Evolutionary conservation across 805 yeast genomes (phyloP).

Genomic region (Myxozyma neglecta): DNA sequence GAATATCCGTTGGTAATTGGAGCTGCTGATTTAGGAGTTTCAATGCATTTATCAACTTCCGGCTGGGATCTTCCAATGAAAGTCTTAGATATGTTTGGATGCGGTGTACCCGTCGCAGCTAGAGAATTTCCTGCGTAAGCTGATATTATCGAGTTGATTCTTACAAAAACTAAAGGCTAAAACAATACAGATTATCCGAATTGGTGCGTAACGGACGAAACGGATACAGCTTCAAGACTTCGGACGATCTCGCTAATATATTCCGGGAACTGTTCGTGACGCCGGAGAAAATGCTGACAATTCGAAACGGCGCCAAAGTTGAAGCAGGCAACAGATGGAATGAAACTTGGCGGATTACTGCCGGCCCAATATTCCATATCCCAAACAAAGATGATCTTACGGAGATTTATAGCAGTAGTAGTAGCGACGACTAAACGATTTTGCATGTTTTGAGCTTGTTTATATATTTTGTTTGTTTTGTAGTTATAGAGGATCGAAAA

Average conservation of each 20-base stretch:
- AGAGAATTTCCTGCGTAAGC: conserved; percentile 64
- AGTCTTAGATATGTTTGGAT: conserved; percentile 92
- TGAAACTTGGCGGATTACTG: conserved; percentile 61
- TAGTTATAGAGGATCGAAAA: neutral
- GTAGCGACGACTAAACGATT: conserved; percentile 18
- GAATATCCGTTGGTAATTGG: conserved; percentile 78
- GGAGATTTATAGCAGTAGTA: conserved; percentile 25
- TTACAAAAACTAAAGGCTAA: neutral
- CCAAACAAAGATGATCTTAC: conserved; percentile 28
- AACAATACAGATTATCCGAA: conserved; percentile 51
- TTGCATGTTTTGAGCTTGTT: neutral
- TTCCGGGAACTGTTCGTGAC: conserved; percentile 37
- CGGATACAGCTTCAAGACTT: conserved; percentile 59
- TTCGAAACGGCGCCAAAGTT: conserved; percentile 68
- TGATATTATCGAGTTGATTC: too few relatives aligned
- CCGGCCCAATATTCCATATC: conserved; percentile 45
- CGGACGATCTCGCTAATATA: conserved; percentile 46
- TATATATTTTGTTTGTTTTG: neutral
- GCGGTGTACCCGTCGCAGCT: conserved; percentile 88
- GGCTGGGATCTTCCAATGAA: conserved; percentile 98
- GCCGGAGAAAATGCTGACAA: conserved; percentile 37
- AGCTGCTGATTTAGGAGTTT: conserved; percentile 82
- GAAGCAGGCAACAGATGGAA: conserved; percentile 77
- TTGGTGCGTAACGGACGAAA: conserved; percentile 66
- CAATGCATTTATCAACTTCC: conserved; percentile 86